phyloP scores from a whole-genome alignment of 768 basidiomycete genomes.

The Hirschioporus abietinus region DNA sequence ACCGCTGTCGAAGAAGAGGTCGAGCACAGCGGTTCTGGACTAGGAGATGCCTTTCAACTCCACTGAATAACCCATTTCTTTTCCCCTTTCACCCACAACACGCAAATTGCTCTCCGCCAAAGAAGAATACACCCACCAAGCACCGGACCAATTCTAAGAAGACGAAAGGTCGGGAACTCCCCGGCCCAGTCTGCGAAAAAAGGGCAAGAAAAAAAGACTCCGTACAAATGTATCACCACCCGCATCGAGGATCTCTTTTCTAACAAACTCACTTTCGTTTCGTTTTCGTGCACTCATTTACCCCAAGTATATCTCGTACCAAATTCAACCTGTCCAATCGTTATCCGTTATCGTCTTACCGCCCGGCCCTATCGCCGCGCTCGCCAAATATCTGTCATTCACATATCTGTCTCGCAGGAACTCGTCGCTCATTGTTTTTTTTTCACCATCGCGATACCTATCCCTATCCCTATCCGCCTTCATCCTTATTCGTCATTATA shows the following conservation, averaged over 20 bases:
- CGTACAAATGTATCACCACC: not conserved
- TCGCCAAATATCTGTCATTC: not conserved
- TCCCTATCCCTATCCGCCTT: not conserved
- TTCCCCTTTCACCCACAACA: not conserved
- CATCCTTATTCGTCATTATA: not conserved
- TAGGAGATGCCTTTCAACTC: slow-evolving; percentile 74
- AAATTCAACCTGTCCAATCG: not conserved
- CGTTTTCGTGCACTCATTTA: not conserved
- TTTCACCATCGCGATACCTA: not conserved
- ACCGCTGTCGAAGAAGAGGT: slow-evolving; percentile 34
- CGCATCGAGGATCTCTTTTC: not conserved
- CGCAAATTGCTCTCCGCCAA: not conserved
- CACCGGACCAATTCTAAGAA: not conserved
- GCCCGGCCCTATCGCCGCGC: not conserved
- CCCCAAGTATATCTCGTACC: not conserved
- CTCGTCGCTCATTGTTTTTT: not conserved
- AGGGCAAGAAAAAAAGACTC: no score
- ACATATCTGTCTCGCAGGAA: not conserved
- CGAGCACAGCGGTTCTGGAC: slow-evolving; percentile 27
- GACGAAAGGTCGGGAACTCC: not conserved
- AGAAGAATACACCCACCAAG: not conserved
- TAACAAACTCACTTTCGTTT: not conserved
- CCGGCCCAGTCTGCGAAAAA: not conserved
- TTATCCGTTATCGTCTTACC: not conserved
- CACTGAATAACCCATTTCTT: slow-evolving; percentile 26